Conservation (phyloP, 1,284 basidiomycete species). For the Ustilago trichophora region DNA sequence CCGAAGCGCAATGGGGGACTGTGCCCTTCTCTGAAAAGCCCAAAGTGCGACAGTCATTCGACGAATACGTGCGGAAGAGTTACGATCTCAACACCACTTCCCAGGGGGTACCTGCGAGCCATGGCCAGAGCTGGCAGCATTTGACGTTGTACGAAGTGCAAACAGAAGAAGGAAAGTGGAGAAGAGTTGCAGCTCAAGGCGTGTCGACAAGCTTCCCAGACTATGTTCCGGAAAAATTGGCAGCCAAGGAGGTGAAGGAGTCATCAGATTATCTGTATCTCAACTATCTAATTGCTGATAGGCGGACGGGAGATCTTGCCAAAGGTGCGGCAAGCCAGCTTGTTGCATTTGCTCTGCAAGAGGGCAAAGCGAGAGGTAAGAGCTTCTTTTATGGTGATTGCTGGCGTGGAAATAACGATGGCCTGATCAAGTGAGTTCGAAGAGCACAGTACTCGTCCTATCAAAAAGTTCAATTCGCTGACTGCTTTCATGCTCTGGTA, state of each 20-base stretch:
- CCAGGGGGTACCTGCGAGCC: background rate
- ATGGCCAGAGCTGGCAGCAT: constrained; percentile 11
- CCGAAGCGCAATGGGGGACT: constrained; percentile 47
- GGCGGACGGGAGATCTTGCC: constrained; percentile 19
- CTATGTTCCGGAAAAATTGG: constrained; percentile 13
- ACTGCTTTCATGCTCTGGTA: no score
- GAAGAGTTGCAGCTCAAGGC: constrained; percentile 20
- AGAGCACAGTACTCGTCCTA: no score
- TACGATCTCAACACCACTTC: constrained; percentile 1
- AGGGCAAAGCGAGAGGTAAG: constrained; percentile 5
- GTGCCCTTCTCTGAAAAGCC: constrained; percentile 26
- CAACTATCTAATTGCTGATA: constrained; percentile 36
- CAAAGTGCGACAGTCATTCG: background rate
- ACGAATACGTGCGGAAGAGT: constrained; percentile 8
- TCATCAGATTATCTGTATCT: constrained; percentile 27
- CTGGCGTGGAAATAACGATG: constrained; percentile 40
- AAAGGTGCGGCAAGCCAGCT: constrained; percentile 24
- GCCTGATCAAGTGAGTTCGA: constrained; percentile 26
- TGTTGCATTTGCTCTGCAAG: constrained; percentile 4
- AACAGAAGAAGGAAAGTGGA: constrained; percentile 8
- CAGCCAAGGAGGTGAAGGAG: background rate
- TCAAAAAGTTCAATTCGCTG: no score
- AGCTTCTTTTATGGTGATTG: constrained; percentile 34
- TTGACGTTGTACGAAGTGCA: constrained; percentile 21
- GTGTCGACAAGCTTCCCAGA: constrained; percentile 7